phyloP scores from a whole-genome alignment of 164 flowering plant genomes.

The Sextonia rubra region DNA sequence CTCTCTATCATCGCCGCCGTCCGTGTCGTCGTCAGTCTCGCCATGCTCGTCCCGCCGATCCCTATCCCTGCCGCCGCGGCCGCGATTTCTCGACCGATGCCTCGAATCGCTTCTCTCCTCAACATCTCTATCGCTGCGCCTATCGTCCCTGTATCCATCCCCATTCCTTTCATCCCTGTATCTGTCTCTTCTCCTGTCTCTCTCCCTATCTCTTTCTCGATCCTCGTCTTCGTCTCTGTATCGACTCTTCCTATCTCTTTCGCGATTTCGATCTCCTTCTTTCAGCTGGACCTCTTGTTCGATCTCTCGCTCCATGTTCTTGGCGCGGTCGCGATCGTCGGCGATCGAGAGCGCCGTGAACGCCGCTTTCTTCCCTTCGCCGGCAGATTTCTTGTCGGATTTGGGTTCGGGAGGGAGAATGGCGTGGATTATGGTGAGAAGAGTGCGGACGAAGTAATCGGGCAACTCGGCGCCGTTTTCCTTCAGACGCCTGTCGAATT shows the following conservation, averaged over 20 bases:
- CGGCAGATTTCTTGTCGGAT: slow-evolving; percentile 16
- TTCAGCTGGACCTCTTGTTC: slow-evolving; percentile 40
- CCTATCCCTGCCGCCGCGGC: slow-evolving; percentile 14
- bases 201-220: slow-evolving; percentile 5
- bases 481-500: slow-evolving; percentile 67
- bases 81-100: background rate
- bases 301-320: slow-evolving; percentile 64
- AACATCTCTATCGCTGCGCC: slow-evolving; percentile 7
- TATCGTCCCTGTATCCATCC: background rate
- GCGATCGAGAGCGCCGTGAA: slow-evolving; percentile 45
- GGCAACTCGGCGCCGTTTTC: slow-evolving; percentile 82
- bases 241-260: slow-evolving; percentile 10
- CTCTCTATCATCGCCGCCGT: slow-evolving; percentile 3
- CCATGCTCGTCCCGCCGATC: slow-evolving; percentile 12
- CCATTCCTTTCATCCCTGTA: slow-evolving; percentile 2
- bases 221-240: slow-evolving; percentile 11
- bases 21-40: slow-evolving; percentile 12
- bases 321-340: slow-evolving; percentile 54
- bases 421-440: slow-evolving; percentile 74
- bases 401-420: slow-evolving; percentile 59
- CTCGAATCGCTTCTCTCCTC: slow-evolving; percentile 12
- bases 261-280: slow-evolving; percentile 19
- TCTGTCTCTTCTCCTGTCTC: background rate
- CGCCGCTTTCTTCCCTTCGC: slow-evolving; percentile 21
- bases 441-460: slow-evolving; percentile 78